Evolutionary conservation across 352 stramenopile species (phyloP).

Genomic region (Thraustochytrium sp.): DNA sequence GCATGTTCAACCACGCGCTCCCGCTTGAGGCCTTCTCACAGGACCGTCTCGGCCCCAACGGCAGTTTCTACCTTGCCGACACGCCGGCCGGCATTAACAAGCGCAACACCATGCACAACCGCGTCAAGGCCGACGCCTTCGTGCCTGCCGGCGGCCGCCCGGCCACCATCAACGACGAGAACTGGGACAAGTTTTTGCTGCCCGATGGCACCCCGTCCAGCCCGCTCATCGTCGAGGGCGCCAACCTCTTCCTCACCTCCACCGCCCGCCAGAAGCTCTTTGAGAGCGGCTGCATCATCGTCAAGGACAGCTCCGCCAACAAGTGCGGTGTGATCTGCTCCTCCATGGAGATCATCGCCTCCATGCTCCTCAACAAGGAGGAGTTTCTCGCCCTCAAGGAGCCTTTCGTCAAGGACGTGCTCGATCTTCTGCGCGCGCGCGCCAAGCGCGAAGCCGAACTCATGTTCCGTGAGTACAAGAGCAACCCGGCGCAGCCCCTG

Average conservation of each 20-base stretch:
- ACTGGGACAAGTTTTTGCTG: conserved; percentile 80
- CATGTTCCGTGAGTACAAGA: conserved; percentile 93
- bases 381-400: conserved; percentile 94
- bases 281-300: conserved; percentile 87
- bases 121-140: conserved; percentile 91
- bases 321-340: conserved; percentile 66
- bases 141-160: conserved; percentile 89
- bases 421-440: conserved; percentile 84
- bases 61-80: conserved; percentile 58
- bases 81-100: conserved; percentile 88
- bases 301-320: conserved; percentile 93
- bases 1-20: conserved; percentile 75
- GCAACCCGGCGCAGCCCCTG: conserved; percentile 69
- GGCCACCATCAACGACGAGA: conserved; percentile 88
- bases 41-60: conserved; percentile 58
- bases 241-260: conserved; percentile 93
- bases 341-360: conserved; percentile 75
- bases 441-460: conserved; percentile 89
- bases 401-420: conserved; percentile 82
- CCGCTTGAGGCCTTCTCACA: conserved; percentile 81
- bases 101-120: conserved; percentile 94
- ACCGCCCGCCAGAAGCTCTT: conserved; percentile 87
- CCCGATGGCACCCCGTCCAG: conserved; percentile 70
- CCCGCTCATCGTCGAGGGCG: conserved; percentile 92
- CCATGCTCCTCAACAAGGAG: conserved; percentile 90